Evolutionary conservation across 768 basidiomycete genomes (phyloP).

Genomic region (Boletus eberwhitei): DNA sequence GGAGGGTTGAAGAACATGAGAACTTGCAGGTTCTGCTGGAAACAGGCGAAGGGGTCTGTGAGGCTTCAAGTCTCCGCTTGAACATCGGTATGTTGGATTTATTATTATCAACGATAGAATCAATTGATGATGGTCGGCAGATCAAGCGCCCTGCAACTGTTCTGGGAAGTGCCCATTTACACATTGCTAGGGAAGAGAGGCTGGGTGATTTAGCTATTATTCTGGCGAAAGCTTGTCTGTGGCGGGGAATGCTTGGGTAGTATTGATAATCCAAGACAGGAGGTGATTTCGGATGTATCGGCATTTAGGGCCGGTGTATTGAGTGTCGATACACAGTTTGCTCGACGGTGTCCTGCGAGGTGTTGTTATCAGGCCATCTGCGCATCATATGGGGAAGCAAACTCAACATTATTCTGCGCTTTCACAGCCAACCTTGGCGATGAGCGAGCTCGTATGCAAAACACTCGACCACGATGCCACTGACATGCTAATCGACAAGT

Average conservation of each 20-base stretch:
- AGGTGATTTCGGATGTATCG: conserved; percentile 6
- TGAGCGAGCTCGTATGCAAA: conserved; percentile 78
- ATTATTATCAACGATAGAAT: neutral
- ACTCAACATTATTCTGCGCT: conserved; percentile 56
- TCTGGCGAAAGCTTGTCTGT: neutral
- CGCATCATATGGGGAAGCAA: conserved; percentile 19
- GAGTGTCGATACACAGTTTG: neutral
- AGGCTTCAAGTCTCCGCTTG: conserved; percentile 17
- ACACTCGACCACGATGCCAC: conserved; percentile 74
- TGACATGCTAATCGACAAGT: conserved; percentile 78
- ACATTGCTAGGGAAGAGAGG: conserved; percentile 4
- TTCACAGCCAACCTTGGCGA: conserved; percentile 61
- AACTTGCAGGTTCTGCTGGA: conserved; percentile 24
- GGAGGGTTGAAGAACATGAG: conserved; percentile 27
- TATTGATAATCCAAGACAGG: conserved; percentile 2
- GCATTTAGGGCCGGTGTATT: conserved; percentile 27
- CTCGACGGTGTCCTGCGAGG: neutral
- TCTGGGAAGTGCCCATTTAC: conserved; percentile 6
- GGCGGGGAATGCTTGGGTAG: neutral
- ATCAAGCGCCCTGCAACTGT: conserved; percentile 7
- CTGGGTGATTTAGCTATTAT: neutral
- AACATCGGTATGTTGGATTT: conserved; percentile 15
- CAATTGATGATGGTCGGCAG: neutral
- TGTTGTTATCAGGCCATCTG: conserved; percentile 13
- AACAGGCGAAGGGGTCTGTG: conserved; percentile 15